phyloP scores from a whole-genome alignment of 208 protist genomes.

The Crithidia brevicula region DNA sequence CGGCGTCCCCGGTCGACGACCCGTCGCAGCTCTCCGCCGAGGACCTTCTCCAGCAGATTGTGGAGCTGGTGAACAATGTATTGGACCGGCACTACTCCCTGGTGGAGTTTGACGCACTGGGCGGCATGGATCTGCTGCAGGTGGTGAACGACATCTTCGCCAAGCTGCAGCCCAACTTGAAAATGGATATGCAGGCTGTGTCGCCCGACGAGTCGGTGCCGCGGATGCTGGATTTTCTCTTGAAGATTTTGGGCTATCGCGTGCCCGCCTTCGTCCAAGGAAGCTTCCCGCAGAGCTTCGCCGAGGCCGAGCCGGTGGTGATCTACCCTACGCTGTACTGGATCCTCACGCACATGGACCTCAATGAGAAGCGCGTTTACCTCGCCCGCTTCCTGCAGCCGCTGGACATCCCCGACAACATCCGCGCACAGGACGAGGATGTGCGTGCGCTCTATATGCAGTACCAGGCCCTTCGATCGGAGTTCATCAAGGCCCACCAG shows the following conservation, averaged over 20 bases:
- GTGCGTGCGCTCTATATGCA: slow-evolving; percentile 83
- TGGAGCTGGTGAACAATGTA: slow-evolving; percentile 81
- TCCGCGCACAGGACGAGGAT: slow-evolving; percentile 89
- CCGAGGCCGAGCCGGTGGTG: slow-evolving; percentile 72
- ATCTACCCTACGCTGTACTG: slow-evolving; percentile 92
- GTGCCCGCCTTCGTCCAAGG: slow-evolving; percentile 70
- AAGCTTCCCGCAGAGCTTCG: slow-evolving; percentile 81
- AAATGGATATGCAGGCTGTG: slow-evolving; percentile 62
- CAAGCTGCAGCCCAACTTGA: slow-evolving; percentile 61
- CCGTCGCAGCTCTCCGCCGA: slow-evolving; percentile 52
- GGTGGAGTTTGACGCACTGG: slow-evolving; percentile 87
- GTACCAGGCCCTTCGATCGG: slow-evolving; percentile 77
- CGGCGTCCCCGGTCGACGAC: slow-evolving; percentile 14
- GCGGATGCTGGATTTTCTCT: slow-evolving; percentile 82
- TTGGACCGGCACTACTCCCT: slow-evolving; percentile 80
- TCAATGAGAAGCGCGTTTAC: slow-evolving; percentile 92
- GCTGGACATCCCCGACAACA: slow-evolving; percentile 85
- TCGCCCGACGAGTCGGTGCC: slow-evolving; percentile 52
- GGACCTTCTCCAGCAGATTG: slow-evolving; percentile 80
- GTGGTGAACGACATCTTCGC: slow-evolving; percentile 88
- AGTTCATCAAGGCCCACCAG: slow-evolving; percentile 86
- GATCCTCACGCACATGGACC: slow-evolving; percentile 86
- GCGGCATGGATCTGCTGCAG: slow-evolving; percentile 72
- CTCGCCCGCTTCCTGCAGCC: slow-evolving; percentile 86
- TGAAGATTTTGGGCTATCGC: slow-evolving; percentile 84